phyloP scores from a whole-genome alignment of 192 early-diverging fungal species.

The Coemansia sp. region DNA sequence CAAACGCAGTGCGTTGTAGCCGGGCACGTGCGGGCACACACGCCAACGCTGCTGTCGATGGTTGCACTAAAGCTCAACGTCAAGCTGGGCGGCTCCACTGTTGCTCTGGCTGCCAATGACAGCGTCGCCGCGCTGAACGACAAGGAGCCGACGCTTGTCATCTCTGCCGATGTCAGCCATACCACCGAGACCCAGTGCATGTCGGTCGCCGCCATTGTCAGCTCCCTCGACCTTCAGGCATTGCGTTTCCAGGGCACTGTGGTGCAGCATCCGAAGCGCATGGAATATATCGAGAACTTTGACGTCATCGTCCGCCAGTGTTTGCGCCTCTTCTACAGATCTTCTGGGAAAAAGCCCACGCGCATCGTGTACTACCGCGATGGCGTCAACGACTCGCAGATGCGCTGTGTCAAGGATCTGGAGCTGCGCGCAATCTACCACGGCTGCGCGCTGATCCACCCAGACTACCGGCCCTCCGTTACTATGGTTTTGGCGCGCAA shows the following conservation, averaged over 20 bases:
- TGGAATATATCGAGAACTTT: constrained; percentile 41
- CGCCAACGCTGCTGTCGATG: constrained; percentile 23
- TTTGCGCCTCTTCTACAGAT: constrained; percentile 41
- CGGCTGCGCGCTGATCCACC: constrained; percentile 25
- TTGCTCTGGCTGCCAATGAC: constrained; percentile 19
- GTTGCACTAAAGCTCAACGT: constrained; percentile 64
- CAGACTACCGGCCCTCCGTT: constrained; percentile 19
- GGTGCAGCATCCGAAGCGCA: constrained; percentile 40
- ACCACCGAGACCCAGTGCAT: constrained; percentile 42
- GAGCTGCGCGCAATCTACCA: constrained; percentile 27
- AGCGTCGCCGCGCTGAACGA: constrained; percentile 1
- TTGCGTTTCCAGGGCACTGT: constrained; percentile 28
- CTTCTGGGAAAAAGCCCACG: constrained; percentile 47
- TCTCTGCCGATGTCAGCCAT: constrained; percentile 65
- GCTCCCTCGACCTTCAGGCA: constrained; percentile 32
- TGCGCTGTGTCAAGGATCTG: constrained; percentile 19
- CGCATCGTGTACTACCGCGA: constrained; percentile 65
- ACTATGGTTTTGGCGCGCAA: constrained; percentile 36
- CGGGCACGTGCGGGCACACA: constrained; percentile 13
- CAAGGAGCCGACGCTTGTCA: constrained; percentile 55
- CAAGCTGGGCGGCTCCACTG: constrained; percentile 65
- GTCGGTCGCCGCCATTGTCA: constrained; percentile 56
- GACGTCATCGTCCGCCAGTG: constrained; percentile 43
- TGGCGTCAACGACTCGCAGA: constrained; percentile 50
- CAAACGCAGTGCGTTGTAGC: constrained; percentile 57